Percentiles rank a stretch among this genome's conserved stretches.
Conservation (phyloP, 257 asterid genomes). For the Leptodermis oblonga region DNA sequence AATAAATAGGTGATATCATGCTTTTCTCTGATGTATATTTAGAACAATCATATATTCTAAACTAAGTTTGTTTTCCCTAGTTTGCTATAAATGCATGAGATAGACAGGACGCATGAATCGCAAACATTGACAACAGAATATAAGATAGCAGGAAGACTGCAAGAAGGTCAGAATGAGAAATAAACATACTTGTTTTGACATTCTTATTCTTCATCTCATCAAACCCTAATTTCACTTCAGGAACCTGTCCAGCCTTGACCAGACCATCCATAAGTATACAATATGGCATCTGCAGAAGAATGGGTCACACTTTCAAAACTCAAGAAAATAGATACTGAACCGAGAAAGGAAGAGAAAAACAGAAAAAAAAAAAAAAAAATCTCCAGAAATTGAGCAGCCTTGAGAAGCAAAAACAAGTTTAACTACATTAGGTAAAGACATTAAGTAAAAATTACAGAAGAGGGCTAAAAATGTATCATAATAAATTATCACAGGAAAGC, state of each 20-base stretch:
- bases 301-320: slow-evolving; percentile 15
- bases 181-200: slow-evolving; percentile 65
- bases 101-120: no score
- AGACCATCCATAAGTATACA: slow-evolving; percentile 93
- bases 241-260: slow-evolving; percentile 64
- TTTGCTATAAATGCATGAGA: no score
- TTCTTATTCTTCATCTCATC: slow-evolving; percentile 70
- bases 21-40: neutral
- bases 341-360: neutral
- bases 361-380: no score
- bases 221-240: slow-evolving; percentile 69
- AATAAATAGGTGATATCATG: neutral
- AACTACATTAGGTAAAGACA: neutral
- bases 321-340: neutral
- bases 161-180: slow-evolving; percentile 10
- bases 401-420: slow-evolving; percentile 6
- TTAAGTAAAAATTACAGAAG: neutral
- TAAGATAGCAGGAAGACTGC: slow-evolving; percentile 7
- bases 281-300: slow-evolving; percentile 72
- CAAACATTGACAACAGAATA: neutral
- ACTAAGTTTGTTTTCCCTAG: no score
- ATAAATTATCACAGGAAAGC: neutral
- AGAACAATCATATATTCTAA: neutral
- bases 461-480: neutral
- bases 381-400: no score